Evolutionary conservation across 305 asterid species (phyloP), one percentile per base, ranked within the genome.

Genomic region (Solanum hybrid): DNA sequence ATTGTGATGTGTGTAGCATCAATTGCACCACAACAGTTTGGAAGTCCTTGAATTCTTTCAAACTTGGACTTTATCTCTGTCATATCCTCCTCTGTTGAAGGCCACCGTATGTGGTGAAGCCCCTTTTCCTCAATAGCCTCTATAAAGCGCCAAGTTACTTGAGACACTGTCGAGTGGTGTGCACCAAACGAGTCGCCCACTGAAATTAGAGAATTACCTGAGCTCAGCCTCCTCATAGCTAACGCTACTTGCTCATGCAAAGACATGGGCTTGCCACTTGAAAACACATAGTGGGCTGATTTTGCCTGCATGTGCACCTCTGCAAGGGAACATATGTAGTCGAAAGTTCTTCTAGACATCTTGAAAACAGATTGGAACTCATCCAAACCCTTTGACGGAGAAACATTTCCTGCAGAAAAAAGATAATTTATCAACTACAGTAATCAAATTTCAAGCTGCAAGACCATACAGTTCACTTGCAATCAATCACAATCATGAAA

Each of bases 71-170:
- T 95, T 69, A 97, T 92, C 20, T 86, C 36, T 2, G 91, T 27
- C 89, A 93, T 80, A 73, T 94, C 95, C 0, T 32, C 89, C 26
- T 95, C 93, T 0, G 95, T 84, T 79, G 96, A 90, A 16, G 98
- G 98, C 99, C 99, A 97, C 56, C 91, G 92, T 86, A 97, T 81
- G 91, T 97, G 99, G 89, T 78, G 95, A 72, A 93, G 93, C 29
- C 96, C 98, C 2, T 90, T 93, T 26, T 90, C 94, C 88, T 96
- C 99, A 7, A 97, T 93, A 92, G 99, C 98, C 92, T 96, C 99
- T 78, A 97, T 96, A 24, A 97, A 97, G 69, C 98, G 95, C 99
- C 99, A 95, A 2, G 99, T 95, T 90, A 97, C 96, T 90, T 96
- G 98, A 66, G 98, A 95, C 89, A 97, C 98, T 0, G 98, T 95